A percentile compares a stretch with the other conserved stretches of the same genome.
Conservation (phyloP, 2,329 filamentous ascomycete genomes). For the Bipolaris cookei region DNA sequence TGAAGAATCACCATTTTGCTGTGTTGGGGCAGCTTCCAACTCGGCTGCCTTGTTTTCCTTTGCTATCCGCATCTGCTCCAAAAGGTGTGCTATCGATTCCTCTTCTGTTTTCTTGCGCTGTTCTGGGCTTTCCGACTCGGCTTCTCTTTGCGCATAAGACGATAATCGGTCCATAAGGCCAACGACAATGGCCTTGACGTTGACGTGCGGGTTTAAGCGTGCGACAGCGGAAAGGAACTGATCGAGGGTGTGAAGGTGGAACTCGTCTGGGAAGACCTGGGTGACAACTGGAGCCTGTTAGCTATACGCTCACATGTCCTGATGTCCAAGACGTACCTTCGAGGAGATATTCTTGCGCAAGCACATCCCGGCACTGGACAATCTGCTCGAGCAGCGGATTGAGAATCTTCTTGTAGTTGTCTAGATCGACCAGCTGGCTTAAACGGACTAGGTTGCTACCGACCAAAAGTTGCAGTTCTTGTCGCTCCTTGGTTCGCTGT, state of each 20-base stretch:
- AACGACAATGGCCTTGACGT: constrained; percentile 97
- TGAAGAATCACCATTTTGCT: constrained; percentile 45
- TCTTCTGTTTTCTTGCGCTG: constrained; percentile 80
- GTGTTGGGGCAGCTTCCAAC: constrained; percentile 28
- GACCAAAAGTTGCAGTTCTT: constrained; percentile 92
- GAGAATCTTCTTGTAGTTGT: constrained; percentile 92
- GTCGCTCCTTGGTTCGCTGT: constrained; percentile 88
- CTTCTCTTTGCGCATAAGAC: constrained; percentile 89
- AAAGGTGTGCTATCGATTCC: constrained; percentile 76
- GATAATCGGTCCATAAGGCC: constrained; percentile 96
- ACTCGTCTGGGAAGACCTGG: constrained; percentile 98
- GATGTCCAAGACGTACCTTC: constrained; percentile 62
- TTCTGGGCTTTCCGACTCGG: constrained; percentile 71
- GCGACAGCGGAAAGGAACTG: constrained; percentile 93
- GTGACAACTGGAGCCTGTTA: constrained; percentile 75
- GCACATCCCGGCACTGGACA: constrained; percentile 93
- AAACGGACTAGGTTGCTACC: constrained; percentile 95
- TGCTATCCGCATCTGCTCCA: constrained; percentile 77
- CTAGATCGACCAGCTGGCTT: constrained; percentile 93
- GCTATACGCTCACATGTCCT: constrained; percentile 1
- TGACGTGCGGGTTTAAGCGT: constrained; percentile 91
- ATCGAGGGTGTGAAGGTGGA: constrained; percentile 94
- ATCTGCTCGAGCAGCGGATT: constrained; percentile 93
- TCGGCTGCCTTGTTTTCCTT: constrained; percentile 59
- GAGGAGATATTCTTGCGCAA: constrained; percentile 95